A percentile compares a stretch with the other conserved stretches of the same genome.
Evolutionary conservation across 2,329 filamentous ascomycete genomes (phyloP).

Genomic region (Beauveria sp.): DNA sequence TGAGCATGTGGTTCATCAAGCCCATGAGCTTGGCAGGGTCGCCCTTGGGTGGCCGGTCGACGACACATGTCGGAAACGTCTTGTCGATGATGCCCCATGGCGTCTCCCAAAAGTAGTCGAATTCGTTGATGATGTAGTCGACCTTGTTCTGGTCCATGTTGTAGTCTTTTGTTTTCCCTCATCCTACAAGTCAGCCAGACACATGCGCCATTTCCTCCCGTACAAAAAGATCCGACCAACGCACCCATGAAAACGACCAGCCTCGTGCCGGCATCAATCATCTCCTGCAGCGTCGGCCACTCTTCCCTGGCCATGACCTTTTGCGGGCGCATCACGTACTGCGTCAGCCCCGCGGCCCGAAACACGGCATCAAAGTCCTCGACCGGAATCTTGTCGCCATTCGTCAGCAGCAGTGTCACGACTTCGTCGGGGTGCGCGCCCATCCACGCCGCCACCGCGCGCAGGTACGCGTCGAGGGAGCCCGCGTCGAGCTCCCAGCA

Average conservation of each 20-base stretch:
- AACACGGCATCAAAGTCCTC: constrained; percentile 49
- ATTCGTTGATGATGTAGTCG: constrained; percentile 59
- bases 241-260: constrained; percentile 65
- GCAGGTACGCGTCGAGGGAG: constrained; percentile 46
- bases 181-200: neutral
- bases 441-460: constrained; percentile 52
- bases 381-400: constrained; percentile 50
- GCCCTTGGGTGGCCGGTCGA: constrained; percentile 50
- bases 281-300: constrained; percentile 62
- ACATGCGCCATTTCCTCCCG: neutral
- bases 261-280: constrained; percentile 56
- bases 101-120: constrained; percentile 65
- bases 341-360: constrained; percentile 44
- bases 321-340: constrained; percentile 48
- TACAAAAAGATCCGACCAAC: constrained; percentile 11
- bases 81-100: constrained; percentile 55
- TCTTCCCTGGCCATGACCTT: constrained; percentile 33
- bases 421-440: constrained; percentile 52
- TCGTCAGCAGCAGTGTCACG: constrained; percentile 56
- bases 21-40: constrained; percentile 34
- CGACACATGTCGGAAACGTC: constrained; percentile 55
- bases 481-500: constrained; percentile 55
- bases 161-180: constrained; percentile 45
- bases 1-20: constrained; percentile 33
- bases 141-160: constrained; percentile 39